Percentiles rank a stretch among this genome's conserved stretches.
Evolutionary conservation across 306 rosid species (phyloP).

Genomic region (Cucumis melo): DNA sequence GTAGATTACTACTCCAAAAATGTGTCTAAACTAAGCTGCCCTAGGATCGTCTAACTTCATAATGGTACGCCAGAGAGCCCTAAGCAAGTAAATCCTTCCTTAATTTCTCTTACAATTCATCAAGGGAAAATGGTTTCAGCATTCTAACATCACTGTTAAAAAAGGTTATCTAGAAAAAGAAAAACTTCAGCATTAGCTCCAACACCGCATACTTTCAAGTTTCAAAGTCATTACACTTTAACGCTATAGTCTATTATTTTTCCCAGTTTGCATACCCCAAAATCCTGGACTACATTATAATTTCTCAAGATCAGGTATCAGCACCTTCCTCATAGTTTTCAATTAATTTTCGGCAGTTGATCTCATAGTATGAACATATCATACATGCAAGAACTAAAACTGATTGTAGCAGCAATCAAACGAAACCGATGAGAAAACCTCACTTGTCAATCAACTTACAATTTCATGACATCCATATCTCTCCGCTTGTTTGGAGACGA

Average conservation of each 20-base stretch:
- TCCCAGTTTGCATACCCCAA: neutral
- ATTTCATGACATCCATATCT: constrained; percentile 98
- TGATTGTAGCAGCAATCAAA: neutral
- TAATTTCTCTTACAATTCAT: neutral
- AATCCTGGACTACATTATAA: neutral
- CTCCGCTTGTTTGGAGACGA: constrained; percentile 98
- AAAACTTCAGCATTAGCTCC: neutral
- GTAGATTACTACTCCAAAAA: neutral
- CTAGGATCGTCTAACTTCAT: neutral
- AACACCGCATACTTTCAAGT: neutral
- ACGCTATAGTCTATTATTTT: neutral
- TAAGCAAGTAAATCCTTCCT: neutral
- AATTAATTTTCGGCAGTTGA: neutral
- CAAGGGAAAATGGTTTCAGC: neutral
- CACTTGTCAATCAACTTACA: constrained; percentile 39
- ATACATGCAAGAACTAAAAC: neutral
- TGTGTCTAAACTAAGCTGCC: neutral
- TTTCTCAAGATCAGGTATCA: neutral
- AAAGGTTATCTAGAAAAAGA: neutral
- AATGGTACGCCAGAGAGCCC: neutral
- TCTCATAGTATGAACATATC: neutral
- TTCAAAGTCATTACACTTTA: neutral
- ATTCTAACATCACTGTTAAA: neutral
- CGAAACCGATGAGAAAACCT: neutral
- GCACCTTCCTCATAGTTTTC: neutral